Evolutionary conservation across 768 basidiomycete species (phyloP), one percentile per base, ranked within the genome.

Genomic region (Macrocybe gigantea): DNA sequence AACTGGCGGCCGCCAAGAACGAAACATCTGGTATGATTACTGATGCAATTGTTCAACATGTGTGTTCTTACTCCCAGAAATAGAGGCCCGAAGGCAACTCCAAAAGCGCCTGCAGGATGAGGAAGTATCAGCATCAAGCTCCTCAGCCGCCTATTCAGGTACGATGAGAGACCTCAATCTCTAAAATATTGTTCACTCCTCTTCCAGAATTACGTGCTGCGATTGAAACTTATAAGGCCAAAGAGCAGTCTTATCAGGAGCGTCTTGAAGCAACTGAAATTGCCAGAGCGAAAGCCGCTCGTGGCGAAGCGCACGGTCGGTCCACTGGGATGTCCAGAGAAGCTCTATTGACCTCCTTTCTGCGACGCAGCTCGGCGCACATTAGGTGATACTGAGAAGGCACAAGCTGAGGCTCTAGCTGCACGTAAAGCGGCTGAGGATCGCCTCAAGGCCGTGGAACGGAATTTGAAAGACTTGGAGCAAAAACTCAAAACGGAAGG

Each of bases 221-320:
- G 1, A 69, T 87, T 14, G 77, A 85, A 53, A 71, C 79, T 12
- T 82, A 85, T 64, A 81, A 84, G 57, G 65, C 75, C 31, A 86
- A 88, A 56, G 74, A 79, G 33, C 72, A 77, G 42, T 66, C 72
- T 1, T 79, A 80, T 48, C 75, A 80, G 31, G 73, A 74, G 39
- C 75, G 77, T 7, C 71, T 87, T 14, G 83, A 89, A 60, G 77
- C 77, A 9, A 74, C 81, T 1, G 87, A 90, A 57, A 79, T 87
- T 44, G 80, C 78, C 6, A 72, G 78, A 40, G 83, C 78, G 5
- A 87, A 81, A 55, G 74, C 77, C 10, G 76, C 79, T 41, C 77
- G 83, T 11, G 77, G 76, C 3, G 87, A 88, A 63, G 73, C 78
- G 5, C 73, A 77, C 54, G 72, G 88, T 88, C 49, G 44, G 70